Evolutionary conservation across 148 eudicot genomes (phyloP).

Genomic region (Mesembryanthemum crystallinum): DNA sequence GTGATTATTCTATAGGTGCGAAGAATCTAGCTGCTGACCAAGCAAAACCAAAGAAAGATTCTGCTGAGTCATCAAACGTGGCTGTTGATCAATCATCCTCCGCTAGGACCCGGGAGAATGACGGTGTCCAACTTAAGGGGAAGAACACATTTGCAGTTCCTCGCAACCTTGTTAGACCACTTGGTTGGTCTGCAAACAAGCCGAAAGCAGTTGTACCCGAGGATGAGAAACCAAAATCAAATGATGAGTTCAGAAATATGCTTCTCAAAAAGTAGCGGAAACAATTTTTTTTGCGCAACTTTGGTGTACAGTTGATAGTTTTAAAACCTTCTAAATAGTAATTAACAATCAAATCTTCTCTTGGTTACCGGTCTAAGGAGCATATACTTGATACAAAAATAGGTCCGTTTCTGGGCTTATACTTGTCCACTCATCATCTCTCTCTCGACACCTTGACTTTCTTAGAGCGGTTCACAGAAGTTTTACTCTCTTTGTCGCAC

Average conservation of each 20-base stretch:
- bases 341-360: not conserved
- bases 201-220: slow-evolving; percentile 34
- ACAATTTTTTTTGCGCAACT: not conserved
- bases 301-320: slow-evolving; percentile 21
- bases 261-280: slow-evolving; percentile 40
- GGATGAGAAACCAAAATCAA: slow-evolving; percentile 79
- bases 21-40: not conserved
- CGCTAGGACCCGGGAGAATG: slow-evolving; percentile 20
- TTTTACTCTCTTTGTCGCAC: too few relatives aligned
- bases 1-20: slow-evolving; percentile 17
- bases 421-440: too few relatives aligned
- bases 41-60: slow-evolving; percentile 14
- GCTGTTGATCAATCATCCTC: slow-evolving; percentile 21
- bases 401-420: not conserved
- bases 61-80: slow-evolving; percentile 21
- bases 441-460: not conserved
- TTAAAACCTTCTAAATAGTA: not conserved
- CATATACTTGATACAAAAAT: not conserved
- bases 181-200: slow-evolving; percentile 44
- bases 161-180: slow-evolving; percentile 53
- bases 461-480: too few relatives aligned
- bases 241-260: slow-evolving; percentile 84
- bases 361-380: not conserved
- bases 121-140: slow-evolving; percentile 53
- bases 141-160: slow-evolving; percentile 88